Base-by-base conservation (phyloP, 805 yeast species). In the Wickerhamiella slavikovae region DNA sequence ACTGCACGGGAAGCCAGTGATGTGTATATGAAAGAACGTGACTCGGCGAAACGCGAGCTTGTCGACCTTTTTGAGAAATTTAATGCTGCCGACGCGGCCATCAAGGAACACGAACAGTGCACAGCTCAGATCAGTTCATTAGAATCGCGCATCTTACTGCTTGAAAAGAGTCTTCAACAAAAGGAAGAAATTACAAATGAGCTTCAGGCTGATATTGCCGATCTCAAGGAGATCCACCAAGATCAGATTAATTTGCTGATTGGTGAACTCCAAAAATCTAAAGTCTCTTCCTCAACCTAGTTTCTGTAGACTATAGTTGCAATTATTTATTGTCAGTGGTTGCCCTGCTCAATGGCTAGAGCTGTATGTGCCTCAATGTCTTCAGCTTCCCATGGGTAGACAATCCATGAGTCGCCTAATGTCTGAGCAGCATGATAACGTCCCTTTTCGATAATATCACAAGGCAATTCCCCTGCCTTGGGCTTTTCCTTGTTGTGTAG, bases 211-310 rank as follows among this genome's bases (percentile, higher is more conserved):
- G 98, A 89, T 45, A 85, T 89, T 12, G 63, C 59, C 4, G 98
- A 89, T 51, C 59, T 85, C 51, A 89, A 89, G 51, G 91, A 78
- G 27, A 58, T 89, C 57, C 64, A 80, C 49, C 62, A 68, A 36
- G 65, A 65, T 37, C 98, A 85, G 51, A 83, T 85, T 25, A 91
- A 78, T 48, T 89, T 83, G 39, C 62, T 85, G 66, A 70, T 80
- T 25, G 73, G 65, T 25, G 48, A 48, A 39, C 40, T 75, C 41
- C 77, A 72, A 38, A 57, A 47, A 28, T 39, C 37, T 15, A 33
- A 35, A 27, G 17, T 15, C 22, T 19, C 22, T 19, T 19, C 22
- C 11, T 19, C 8, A 8, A 22, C 13, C 18, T 14, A 16, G 17
- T 24, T 8, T 24, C 11, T 14, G 15, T 24, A 24, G 27, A 7